phyloP scores from a whole-genome alignment of 768 basidiomycete species.

The Candolleomyces eurysporus region DNA sequence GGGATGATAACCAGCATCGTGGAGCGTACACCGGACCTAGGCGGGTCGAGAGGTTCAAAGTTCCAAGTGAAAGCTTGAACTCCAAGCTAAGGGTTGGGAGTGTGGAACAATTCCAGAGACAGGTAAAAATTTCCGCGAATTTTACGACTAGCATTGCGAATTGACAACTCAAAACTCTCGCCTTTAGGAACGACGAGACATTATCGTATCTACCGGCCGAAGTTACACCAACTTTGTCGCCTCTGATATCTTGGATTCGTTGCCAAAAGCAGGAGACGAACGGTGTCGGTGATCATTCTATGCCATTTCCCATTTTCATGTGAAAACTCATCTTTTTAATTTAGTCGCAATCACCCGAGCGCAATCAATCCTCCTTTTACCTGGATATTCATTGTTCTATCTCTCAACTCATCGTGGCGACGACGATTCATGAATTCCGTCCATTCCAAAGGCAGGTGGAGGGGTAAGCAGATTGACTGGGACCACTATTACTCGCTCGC shows the following conservation, averaged over 20 bases:
- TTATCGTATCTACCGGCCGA: slow-evolving; percentile 58
- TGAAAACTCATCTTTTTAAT: background rate
- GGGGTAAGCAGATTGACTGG: slow-evolving; percentile 37
- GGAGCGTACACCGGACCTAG: slow-evolving; percentile 38
- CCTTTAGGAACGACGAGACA: slow-evolving; percentile 50
- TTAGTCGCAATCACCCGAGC: slow-evolving; percentile 67
- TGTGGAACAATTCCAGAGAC: slow-evolving; percentile 71
- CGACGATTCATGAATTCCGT: slow-evolving; percentile 58
- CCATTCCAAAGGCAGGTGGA: slow-evolving; percentile 49
- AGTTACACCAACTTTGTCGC: slow-evolving; percentile 50
- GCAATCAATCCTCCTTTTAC: slow-evolving; percentile 62
- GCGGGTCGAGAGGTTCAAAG: slow-evolving; percentile 18
- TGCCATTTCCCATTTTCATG: too few species aligned
- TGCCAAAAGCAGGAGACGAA: slow-evolving; percentile 56
- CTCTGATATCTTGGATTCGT: slow-evolving; percentile 59
- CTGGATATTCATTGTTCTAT: slow-evolving; percentile 54
- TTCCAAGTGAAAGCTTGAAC: too few species aligned
- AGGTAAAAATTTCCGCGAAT: slow-evolving; percentile 43
- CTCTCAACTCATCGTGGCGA: slow-evolving; percentile 61
- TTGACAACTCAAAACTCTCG: background rate
- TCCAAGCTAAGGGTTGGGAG: slow-evolving; percentile 47
- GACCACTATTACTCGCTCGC: slow-evolving; percentile 29
- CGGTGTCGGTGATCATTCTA: too few species aligned
- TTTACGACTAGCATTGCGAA: slow-evolving; percentile 10
- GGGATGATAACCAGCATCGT: slow-evolving; percentile 44